Conservation (phyloP, 495 filamentous ascomycete genomes). For the Xylaria sp. region DNA sequence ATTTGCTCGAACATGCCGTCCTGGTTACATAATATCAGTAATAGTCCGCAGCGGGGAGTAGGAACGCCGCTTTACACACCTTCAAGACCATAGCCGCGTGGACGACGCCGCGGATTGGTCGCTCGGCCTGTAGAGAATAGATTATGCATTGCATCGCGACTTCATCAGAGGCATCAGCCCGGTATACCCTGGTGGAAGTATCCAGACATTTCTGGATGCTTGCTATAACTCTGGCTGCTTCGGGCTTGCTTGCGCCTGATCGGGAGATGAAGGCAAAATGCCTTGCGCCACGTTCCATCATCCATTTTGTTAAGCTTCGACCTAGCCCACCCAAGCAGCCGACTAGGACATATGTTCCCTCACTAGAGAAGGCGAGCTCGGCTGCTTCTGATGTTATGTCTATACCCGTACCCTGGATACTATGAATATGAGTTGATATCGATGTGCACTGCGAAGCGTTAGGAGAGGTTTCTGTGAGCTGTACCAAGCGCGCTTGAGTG, state of each 20-base stretch:
- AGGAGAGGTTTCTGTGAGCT: background rate
- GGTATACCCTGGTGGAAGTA: constrained; percentile 33
- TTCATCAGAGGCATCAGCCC: constrained; percentile 40
- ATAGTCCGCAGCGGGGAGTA: constrained; percentile 20
- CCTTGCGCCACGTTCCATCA: constrained; percentile 57
- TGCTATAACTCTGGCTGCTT: constrained; percentile 34
- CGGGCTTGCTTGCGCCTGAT: constrained; percentile 40
- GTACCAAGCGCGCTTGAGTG: background rate
- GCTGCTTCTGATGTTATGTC: background rate
- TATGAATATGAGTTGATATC: background rate
- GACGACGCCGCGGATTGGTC: constrained; percentile 44
- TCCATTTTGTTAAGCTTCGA: constrained; percentile 54
- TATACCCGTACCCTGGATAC: background rate
- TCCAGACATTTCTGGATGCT: constrained; percentile 31
- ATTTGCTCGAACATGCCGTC: constrained; percentile 31
- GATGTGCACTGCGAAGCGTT: background rate
- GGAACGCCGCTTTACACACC: constrained; percentile 24
- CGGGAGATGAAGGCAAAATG: constrained; percentile 60
- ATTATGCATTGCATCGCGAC: constrained; percentile 31
- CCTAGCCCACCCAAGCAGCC: constrained; percentile 65
- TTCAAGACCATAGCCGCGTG: constrained; percentile 49
- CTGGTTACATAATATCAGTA: constrained; percentile 19
- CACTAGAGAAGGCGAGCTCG: background rate
- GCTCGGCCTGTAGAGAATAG: constrained; percentile 31
- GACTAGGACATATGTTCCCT: constrained; percentile 57